Conservation (phyloP, 2,329 filamentous ascomycete species). For the Diaporthe eres region DNA sequence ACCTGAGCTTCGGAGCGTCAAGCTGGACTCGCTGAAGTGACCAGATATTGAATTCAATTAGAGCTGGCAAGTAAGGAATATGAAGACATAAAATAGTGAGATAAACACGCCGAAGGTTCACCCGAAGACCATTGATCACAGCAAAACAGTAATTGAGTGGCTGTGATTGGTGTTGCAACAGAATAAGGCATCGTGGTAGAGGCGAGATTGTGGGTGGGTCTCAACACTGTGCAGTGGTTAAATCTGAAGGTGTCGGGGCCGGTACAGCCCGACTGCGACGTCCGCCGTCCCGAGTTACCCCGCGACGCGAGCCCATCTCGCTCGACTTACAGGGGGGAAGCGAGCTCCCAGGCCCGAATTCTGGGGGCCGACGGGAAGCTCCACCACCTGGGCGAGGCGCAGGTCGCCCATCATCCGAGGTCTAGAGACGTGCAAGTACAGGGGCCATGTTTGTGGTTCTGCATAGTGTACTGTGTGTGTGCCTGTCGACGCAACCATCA, state of each 20-base stretch:
- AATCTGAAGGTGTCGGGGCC: not conserved
- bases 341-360: slow-evolving; percentile 6
- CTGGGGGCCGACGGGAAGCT: not conserved
- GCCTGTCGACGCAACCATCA: slow-evolving; percentile 24
- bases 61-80: not conserved
- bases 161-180: not conserved
- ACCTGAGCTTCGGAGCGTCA: too few species aligned
- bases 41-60: too few species aligned
- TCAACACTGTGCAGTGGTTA: not conserved
- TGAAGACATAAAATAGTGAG: too few species aligned
- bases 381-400: not conserved
- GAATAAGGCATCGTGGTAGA: not conserved
- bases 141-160: not conserved
- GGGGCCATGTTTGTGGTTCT: not conserved
- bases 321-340: not conserved
- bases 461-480: slow-evolving; percentile 4
- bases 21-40: not conserved
- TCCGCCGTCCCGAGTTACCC: slow-evolving; percentile 14
- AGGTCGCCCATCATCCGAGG: slow-evolving; percentile 25
- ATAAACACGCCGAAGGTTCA: not conserved
- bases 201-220: not conserved
- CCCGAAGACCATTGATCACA: not conserved
- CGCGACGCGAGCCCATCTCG: slow-evolving; percentile 19
- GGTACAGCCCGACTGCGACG: slow-evolving; percentile 26
- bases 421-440: not conserved